phyloP scores from a whole-genome alignment of 163 green algal species.

The Chlamydomonas reinhardtii region DNA sequence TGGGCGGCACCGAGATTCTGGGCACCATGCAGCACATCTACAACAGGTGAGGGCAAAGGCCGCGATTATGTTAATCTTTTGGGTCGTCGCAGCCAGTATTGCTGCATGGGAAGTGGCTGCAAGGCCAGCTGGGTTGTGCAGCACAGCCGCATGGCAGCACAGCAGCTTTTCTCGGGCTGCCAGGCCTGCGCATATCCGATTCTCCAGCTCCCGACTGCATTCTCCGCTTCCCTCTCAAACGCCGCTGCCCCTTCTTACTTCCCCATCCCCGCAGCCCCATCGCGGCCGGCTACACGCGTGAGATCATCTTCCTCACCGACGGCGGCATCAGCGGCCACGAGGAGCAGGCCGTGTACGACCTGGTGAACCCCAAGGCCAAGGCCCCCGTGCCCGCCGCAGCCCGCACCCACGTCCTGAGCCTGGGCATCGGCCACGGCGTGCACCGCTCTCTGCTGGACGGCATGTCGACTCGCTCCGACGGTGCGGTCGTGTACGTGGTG shows the following conservation, averaged over 20 bases:
- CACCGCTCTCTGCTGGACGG: slow-evolving; percentile 55
- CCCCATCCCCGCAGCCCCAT: slow-evolving; percentile 6
- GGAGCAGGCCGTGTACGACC: slow-evolving; percentile 32
- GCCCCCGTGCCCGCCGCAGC: neutral
- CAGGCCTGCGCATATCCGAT: too few species aligned
- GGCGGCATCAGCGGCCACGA: slow-evolving; percentile 40
- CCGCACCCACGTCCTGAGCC: slow-evolving; percentile 38
- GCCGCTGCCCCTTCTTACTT: neutral
- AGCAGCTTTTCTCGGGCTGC: too few species aligned
- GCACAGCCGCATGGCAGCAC: too few species aligned
- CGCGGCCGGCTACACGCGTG: slow-evolving; percentile 17
- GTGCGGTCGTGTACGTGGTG: slow-evolving; percentile 51
- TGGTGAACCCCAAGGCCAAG: slow-evolving; percentile 2
- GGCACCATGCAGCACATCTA: slow-evolving; percentile 43
- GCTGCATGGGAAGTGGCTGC: too few species aligned
- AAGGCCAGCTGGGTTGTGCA: too few species aligned
- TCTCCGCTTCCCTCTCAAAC: too few species aligned
- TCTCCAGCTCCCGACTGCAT: too few species aligned
- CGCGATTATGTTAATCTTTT: too few species aligned
- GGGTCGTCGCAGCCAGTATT: too few species aligned
- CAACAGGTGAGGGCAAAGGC: neutral
- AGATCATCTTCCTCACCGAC: slow-evolving; percentile 56
- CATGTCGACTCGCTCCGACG: slow-evolving; percentile 8
- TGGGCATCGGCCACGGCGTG: slow-evolving; percentile 61
- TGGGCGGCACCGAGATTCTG: slow-evolving; percentile 60